Evolutionary conservation across 164 flowering plant species (phyloP).

Genomic region (Magnolia officinalis): DNA sequence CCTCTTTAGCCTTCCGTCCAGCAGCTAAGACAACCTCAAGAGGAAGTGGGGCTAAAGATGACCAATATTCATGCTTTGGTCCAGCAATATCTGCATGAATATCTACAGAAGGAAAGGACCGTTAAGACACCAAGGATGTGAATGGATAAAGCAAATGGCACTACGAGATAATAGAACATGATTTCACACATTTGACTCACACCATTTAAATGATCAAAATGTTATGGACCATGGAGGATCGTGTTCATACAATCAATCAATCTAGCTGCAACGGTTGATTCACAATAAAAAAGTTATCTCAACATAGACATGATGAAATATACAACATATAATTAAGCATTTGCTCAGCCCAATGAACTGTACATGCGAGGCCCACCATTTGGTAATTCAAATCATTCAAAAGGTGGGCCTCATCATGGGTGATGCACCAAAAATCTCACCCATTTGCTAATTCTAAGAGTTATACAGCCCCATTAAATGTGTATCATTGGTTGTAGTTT

Average conservation of each 20-base stretch:
- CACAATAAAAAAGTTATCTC: neutral
- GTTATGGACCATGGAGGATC: neutral
- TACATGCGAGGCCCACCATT: no score
- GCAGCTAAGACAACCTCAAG: constrained; percentile 75
- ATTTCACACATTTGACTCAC: neutral
- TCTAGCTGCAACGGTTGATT: neutral
- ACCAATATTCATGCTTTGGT: constrained; percentile 72
- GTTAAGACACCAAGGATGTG: neutral
- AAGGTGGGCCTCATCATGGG: no score
- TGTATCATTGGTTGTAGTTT: no score
- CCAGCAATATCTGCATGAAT: constrained; percentile 71
- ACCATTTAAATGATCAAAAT: neutral
- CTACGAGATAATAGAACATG: neutral
- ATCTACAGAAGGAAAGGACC: constrained; percentile 33
- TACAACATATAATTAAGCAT: neutral
- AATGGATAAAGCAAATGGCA: neutral
- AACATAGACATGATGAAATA: neutral
- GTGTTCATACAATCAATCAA: neutral
- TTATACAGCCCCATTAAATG: no score
- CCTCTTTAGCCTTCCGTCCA: constrained; percentile 80
- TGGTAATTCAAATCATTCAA: no score
- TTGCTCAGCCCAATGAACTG: no score
- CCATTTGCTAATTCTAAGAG: no score
- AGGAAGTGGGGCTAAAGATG: constrained; percentile 79
- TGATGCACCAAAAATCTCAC: no score